phyloP scores from a whole-genome alignment of 495 filamentous ascomycete genomes.

The Penicillium diatomitis region DNA sequence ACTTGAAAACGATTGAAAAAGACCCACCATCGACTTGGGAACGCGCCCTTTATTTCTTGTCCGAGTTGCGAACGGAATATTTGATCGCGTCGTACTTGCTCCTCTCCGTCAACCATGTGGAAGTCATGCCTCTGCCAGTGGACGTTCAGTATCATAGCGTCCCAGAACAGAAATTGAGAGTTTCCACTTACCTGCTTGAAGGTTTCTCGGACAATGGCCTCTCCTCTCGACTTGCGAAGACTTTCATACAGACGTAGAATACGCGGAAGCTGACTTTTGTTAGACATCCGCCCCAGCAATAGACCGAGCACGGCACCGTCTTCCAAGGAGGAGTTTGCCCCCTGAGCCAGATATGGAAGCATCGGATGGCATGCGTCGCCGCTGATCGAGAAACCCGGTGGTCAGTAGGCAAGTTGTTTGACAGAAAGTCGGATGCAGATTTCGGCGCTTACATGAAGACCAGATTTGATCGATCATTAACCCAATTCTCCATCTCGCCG shows the following conservation, averaged over 20 bases:
- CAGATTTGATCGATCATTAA: constrained; percentile 28
- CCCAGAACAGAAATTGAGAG: neutral
- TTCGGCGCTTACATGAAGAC: constrained; percentile 23
- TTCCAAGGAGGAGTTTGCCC: constrained; percentile 42
- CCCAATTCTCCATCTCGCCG: constrained; percentile 29
- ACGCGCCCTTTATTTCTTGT: constrained; percentile 35
- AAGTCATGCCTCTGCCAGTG: constrained; percentile 46
- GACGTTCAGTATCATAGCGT: neutral
- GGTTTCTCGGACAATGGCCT: constrained; percentile 44
- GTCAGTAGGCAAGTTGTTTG: neutral
- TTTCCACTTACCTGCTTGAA: constrained; percentile 27
- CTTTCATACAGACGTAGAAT: constrained; percentile 49
- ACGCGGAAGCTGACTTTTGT: constrained; percentile 33
- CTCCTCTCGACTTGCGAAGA: constrained; percentile 51
- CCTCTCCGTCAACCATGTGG: constrained; percentile 48
- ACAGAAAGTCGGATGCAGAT: neutral
- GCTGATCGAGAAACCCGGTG: constrained; percentile 4
- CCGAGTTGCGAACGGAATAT: constrained; percentile 37
- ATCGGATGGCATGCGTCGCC: constrained; percentile 62
- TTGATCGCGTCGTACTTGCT: constrained; percentile 42
- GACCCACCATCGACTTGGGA: constrained; percentile 46
- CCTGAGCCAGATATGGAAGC: constrained; percentile 58
- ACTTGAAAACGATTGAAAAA: neutral
- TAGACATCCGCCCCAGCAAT: constrained; percentile 29
- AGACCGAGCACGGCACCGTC: constrained; percentile 43